Conservation (phyloP, 1,284 basidiomycete genomes). For the Earliella scabrosa region DNA sequence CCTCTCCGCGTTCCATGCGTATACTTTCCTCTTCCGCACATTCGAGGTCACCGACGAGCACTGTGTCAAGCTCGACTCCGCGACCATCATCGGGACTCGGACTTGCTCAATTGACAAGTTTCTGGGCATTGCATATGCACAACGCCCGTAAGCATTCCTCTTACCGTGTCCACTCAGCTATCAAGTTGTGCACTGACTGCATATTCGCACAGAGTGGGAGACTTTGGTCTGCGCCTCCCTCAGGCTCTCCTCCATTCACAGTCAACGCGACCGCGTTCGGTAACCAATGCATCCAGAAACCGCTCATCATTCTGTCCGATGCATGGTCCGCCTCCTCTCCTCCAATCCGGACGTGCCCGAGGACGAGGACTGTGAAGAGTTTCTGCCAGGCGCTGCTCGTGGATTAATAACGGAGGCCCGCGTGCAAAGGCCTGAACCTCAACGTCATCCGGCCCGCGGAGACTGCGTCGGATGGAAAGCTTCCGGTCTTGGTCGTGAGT, state of each 20-base stretch:
- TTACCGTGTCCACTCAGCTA: slow-evolving; percentile 33
- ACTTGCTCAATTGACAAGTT: slow-evolving; percentile 39
- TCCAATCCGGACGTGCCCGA: slow-evolving; percentile 20
- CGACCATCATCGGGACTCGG: slow-evolving; percentile 1
- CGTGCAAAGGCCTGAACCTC: slow-evolving; percentile 58
- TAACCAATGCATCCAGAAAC: slow-evolving; percentile 53
- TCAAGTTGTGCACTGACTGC: slow-evolving; percentile 30
- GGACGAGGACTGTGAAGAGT: slow-evolving; percentile 48
- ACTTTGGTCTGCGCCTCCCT: slow-evolving; percentile 48
- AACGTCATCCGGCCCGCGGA: slow-evolving; percentile 56
- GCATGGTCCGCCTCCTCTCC: not conserved
- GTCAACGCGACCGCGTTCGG: slow-evolving; percentile 47
- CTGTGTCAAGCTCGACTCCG: slow-evolving; percentile 3
- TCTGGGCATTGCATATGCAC: slow-evolving; percentile 57
- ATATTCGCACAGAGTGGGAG: slow-evolving; percentile 29
- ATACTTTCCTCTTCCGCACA: too few relatives aligned
- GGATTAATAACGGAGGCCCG: too few relatives aligned
- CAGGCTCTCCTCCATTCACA: slow-evolving; percentile 42
- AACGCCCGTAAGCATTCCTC: slow-evolving; percentile 41
- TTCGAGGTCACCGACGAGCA: too few relatives aligned
- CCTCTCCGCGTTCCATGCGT: too few relatives aligned
- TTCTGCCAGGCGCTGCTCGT: slow-evolving; percentile 10
- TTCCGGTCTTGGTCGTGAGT: slow-evolving; percentile 59
- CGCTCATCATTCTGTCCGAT: slow-evolving; percentile 16
- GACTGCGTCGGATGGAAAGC: slow-evolving; percentile 40